phyloP scores from a whole-genome alignment of 305 asterid species.

The Lippia alba region DNA sequence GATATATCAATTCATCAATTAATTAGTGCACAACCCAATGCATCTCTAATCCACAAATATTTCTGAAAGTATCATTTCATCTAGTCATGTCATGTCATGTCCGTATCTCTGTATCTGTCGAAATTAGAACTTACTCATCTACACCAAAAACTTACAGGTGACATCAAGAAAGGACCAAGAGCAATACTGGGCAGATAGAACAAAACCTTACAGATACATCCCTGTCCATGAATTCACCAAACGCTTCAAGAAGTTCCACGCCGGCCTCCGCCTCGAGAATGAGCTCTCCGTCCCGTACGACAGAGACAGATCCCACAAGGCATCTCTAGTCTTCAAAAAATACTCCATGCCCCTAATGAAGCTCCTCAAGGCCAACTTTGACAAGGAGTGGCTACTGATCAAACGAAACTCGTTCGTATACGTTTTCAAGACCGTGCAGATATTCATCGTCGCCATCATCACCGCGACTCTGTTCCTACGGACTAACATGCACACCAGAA shows the following conservation, averaged over 20 bases:
- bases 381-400: constrained; percentile 84
- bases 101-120: no score
- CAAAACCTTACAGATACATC: constrained; percentile 52
- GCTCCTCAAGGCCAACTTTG: constrained; percentile 75
- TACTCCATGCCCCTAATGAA: constrained; percentile 59
- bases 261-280: constrained; percentile 58
- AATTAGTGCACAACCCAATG: no score
- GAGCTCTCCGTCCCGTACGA: constrained; percentile 75
- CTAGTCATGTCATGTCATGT: no score
- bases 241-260: constrained; percentile 69
- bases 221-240: constrained; percentile 59
- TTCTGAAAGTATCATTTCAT: no score
- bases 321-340: constrained; percentile 66
- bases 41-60: no score
- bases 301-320: constrained; percentile 62
- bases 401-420: constrained; percentile 76
- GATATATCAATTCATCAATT: no score
- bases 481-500: constrained; percentile 60
- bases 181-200: constrained; percentile 76
- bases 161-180: constrained; percentile 90
- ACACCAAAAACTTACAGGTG: constrained; percentile 45
- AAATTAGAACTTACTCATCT: neutral
- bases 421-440: constrained; percentile 77
- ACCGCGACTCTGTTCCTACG: constrained; percentile 65
- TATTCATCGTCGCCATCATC: constrained; percentile 66